Conservation (phyloP, 2,329 filamentous ascomycete genomes). For the Endoconidiophora polonica region DNA sequence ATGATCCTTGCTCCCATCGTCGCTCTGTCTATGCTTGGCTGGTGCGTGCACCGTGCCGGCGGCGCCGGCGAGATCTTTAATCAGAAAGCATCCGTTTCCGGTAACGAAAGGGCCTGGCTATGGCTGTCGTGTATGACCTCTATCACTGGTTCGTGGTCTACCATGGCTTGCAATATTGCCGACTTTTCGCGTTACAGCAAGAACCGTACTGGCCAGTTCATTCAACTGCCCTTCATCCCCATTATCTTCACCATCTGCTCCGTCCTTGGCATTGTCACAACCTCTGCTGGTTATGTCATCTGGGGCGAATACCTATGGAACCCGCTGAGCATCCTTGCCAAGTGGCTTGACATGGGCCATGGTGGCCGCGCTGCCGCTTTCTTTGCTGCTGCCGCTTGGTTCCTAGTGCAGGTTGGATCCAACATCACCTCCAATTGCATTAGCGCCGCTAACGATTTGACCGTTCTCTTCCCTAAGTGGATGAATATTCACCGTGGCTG, state of each 20-base stretch:
- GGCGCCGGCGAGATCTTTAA: conserved; percentile 14
- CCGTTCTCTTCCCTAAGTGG: conserved; percentile 19
- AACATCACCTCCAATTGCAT: conserved; percentile 19
- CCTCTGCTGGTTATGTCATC: conserved; percentile 26
- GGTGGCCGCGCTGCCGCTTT: conserved; percentile 19
- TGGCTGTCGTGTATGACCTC: conserved; percentile 27
- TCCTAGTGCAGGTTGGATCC: conserved; percentile 18
- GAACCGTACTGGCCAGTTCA: conserved; percentile 27
- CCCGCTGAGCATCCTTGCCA: conserved; percentile 29
- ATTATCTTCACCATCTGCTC: conserved; percentile 30
- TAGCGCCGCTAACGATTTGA: conserved; percentile 19
- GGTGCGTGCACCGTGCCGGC: conserved; percentile 18
- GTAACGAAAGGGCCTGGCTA: conserved; percentile 23
- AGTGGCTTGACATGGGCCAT: conserved; percentile 20
- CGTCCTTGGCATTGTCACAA: conserved; percentile 31
- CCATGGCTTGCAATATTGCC: conserved; percentile 33
- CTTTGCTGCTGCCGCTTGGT: conserved; percentile 17
- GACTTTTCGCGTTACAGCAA: conserved; percentile 23
- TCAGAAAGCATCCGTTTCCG: conserved; percentile 17
- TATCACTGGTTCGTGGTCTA: conserved; percentile 32
- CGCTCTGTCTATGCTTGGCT: conserved; percentile 21
- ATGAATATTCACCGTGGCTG: conserved; percentile 20
- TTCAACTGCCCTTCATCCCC: conserved; percentile 31
- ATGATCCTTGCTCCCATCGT: conserved; percentile 17
- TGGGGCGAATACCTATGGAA: conserved; percentile 32